These are phyloP conservation scores for Coniochaeta sp. DNA, from an alignment of 2,329 filamentous ascomycete species.

Conservation along the genomic window DNA sequence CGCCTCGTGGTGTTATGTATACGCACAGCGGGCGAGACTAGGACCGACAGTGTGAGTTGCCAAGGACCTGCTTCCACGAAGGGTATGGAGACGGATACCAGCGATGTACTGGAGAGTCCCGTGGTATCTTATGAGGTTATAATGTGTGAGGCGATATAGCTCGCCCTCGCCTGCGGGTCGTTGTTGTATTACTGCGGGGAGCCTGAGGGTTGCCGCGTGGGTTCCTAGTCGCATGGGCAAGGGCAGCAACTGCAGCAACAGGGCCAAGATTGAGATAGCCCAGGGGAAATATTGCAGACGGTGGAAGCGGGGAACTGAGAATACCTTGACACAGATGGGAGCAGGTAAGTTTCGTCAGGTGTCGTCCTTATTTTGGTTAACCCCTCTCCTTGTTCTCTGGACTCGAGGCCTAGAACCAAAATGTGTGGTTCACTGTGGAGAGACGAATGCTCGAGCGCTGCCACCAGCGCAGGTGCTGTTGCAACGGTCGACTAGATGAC, in stretches of 20 bases:
- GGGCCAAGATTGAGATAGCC: neutral
- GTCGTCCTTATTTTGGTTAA: neutral
- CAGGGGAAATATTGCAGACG: neutral
- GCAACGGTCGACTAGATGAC: neutral
- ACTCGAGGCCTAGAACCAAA: neutral
- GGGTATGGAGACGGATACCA: neutral
- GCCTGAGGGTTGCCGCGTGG: neutral
- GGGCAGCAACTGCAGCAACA: neutral
- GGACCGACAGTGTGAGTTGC: neutral
- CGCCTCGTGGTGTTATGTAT: neutral
- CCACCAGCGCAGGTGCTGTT: neutral
- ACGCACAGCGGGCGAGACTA: neutral
- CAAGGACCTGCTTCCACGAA: neutral
- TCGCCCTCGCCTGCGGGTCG: neutral
- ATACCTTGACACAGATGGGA: neutral
- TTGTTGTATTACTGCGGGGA: neutral
- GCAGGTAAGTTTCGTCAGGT: neutral
- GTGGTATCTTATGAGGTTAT: neutral
- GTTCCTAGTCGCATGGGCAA: neutral
- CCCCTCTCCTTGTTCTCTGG: neutral
- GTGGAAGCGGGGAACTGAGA: neutral
- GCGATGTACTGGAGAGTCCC: neutral
- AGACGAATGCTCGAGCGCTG: neutral
- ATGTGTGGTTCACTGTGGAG: neutral
- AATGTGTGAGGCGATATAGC: neutral